Conservation (phyloP, 1,284 basidiomycete species). For the Ceratobasidium sp. region DNA sequence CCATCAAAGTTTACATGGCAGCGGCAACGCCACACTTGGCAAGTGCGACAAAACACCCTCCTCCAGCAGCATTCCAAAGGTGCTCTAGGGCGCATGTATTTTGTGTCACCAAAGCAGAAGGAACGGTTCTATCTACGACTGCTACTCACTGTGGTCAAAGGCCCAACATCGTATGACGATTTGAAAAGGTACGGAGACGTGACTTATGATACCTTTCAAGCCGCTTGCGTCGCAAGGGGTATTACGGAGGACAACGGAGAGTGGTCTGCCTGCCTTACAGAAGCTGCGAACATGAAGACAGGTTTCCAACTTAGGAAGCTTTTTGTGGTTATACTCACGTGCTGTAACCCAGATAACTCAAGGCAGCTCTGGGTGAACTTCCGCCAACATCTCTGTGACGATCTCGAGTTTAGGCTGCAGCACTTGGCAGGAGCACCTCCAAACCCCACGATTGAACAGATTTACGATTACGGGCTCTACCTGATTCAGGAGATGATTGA, state of each 20-base stretch:
- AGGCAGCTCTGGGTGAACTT: conserved; percentile 60
- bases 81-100: conserved; percentile 61
- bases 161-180: no score
- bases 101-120: conserved; percentile 56
- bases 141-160: conserved; percentile 57
- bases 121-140: conserved; percentile 61
- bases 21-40: conserved; percentile 53
- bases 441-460: conserved; percentile 55
- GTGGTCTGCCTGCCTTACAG: conserved; percentile 61
- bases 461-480: conserved; percentile 63
- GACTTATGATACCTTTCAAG: conserved; percentile 55
- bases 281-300: conserved; percentile 62
- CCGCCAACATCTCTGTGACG: conserved; percentile 61
- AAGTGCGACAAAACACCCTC: conserved; percentile 48
- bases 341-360: conserved; percentile 58
- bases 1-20: conserved; percentile 55
- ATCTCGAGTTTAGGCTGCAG: conserved; percentile 49
- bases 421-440: conserved; percentile 49
- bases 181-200: conserved; percentile 46
- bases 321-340: conserved; percentile 61
- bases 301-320: conserved; percentile 60
- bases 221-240: conserved; percentile 61
- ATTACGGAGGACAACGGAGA: conserved; percentile 56
- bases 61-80: background rate
- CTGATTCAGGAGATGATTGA: conserved; percentile 58